phyloP scores from a whole-genome alignment of 2,329 filamentous ascomycete species.

The Torrubiella hemipterigena region DNA sequence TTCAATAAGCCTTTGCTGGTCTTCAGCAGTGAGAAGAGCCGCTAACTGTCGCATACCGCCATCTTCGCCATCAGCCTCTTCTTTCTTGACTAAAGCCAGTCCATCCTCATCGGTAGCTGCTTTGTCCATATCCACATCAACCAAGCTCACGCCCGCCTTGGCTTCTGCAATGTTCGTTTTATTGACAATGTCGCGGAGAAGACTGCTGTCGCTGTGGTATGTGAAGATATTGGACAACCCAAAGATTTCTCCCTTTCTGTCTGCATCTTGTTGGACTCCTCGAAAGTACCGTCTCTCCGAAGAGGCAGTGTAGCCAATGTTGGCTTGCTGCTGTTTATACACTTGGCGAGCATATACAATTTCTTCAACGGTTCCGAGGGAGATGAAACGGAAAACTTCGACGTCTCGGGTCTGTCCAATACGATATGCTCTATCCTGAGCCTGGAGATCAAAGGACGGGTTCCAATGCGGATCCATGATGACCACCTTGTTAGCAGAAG shows the following conservation, averaged over 20 bases:
- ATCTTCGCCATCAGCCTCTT: slow-evolving; percentile 44
- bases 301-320: slow-evolving; percentile 90
- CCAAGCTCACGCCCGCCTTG: slow-evolving; percentile 68
- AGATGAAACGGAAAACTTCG: slow-evolving; percentile 87
- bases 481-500: slow-evolving; percentile 94
- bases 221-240: slow-evolving; percentile 78
- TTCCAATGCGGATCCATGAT: slow-evolving; percentile 98
- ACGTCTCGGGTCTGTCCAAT: slow-evolving; percentile 90
- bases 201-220: slow-evolving; percentile 65
- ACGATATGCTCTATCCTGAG: slow-evolving; percentile 89
- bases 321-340: slow-evolving; percentile 98
- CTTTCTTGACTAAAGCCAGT: slow-evolving; percentile 28
- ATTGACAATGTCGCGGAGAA: slow-evolving; percentile 92
- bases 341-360: slow-evolving; percentile 95
- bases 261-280: slow-evolving; percentile 74
- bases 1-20: slow-evolving; percentile 26
- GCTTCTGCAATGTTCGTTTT: slow-evolving; percentile 96
- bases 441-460: slow-evolving; percentile 84
- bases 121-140: slow-evolving; percentile 61
- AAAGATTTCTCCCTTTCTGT: slow-evolving; percentile 87
- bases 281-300: slow-evolving; percentile 91
- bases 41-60: slow-evolving; percentile 65
- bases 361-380: slow-evolving; percentile 87
- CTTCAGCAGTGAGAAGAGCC: slow-evolving; percentile 32
- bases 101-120: slow-evolving; percentile 41